phyloP scores from a whole-genome alignment of 306 rosid genomes.

The Lathyrus tuberosus region DNA sequence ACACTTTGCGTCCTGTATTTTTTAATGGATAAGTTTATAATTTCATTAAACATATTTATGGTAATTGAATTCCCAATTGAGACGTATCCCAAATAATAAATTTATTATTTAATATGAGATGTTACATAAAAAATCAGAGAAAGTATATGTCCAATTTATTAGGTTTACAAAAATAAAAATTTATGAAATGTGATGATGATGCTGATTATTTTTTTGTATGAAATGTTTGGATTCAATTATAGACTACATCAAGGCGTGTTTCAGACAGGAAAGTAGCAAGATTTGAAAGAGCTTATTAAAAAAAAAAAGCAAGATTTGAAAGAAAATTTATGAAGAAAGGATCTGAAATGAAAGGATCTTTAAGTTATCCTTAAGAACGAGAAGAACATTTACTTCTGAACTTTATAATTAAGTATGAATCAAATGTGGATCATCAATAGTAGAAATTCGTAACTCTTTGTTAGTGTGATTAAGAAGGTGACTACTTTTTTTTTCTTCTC shows the following conservation, averaged over 20 bases:
- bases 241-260: conserved; percentile 77
- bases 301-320: no score
- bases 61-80: not conserved
- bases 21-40: not conserved
- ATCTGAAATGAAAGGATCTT: conserved; percentile 59
- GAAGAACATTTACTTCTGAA: no score
- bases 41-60: not conserved
- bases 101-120: not conserved
- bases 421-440: no score
- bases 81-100: not conserved
- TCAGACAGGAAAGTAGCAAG: conserved; percentile 75
- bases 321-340: conserved; percentile 57
- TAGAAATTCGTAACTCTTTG: no score
- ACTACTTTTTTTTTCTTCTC: not conserved
- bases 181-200: not conserved
- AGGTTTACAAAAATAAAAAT: not conserved
- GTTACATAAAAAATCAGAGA: not conserved
- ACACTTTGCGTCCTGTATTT: not conserved
- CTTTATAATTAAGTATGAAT: no score
- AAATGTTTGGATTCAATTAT: conserved; percentile 23
- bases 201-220: no score
- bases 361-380: no score
- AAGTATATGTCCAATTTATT: not conserved
- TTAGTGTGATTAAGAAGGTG: no score
- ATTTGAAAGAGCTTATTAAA: no score